These are phyloP conservation scores for Sistotremastrum niveocremeum DNA, from an alignment of 768 basidiomycete genomes.

Conservation along the genomic window DNA sequence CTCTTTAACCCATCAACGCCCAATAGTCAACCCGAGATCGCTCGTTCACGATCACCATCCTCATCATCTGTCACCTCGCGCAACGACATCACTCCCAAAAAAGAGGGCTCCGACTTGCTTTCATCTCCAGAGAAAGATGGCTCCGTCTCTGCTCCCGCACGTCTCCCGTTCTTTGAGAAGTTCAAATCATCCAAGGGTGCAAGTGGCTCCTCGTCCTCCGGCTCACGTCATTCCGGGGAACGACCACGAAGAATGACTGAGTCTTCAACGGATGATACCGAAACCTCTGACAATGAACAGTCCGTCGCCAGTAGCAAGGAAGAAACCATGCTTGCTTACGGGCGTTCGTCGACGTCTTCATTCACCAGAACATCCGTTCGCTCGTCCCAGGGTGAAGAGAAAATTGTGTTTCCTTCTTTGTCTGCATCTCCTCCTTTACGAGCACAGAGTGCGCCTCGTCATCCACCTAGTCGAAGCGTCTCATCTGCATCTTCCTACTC, in stretches of 20 bases:
- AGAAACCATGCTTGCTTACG: slow-evolving; percentile 7
- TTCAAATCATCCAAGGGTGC: slow-evolving; percentile 17
- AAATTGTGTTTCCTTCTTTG: background rate
- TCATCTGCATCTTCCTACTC: slow-evolving; percentile 15
- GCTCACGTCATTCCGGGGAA: slow-evolving; percentile 2
- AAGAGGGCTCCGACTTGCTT: slow-evolving; percentile 18
- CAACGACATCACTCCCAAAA: slow-evolving; percentile 22
- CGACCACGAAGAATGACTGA: slow-evolving; percentile 10
- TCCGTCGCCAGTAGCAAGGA: slow-evolving; percentile 4
- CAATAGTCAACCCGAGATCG: slow-evolving; percentile 5
- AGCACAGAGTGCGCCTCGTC: background rate
- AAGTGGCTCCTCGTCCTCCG: too few species aligned
- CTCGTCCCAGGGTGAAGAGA: background rate
- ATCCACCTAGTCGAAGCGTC: slow-evolving; percentile 12
- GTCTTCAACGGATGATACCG: slow-evolving; percentile 7
- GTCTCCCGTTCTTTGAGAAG: slow-evolving; percentile 47
- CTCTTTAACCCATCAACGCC: slow-evolving; percentile 21
- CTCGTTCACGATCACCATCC: slow-evolving; percentile 10
- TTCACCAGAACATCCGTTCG: slow-evolving; percentile 7
- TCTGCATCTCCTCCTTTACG: background rate
- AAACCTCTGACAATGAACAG: slow-evolving; percentile 9
- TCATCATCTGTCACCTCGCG: slow-evolving; percentile 9
- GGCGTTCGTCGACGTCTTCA: slow-evolving; percentile 8
- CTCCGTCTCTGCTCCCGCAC: slow-evolving; percentile 14
- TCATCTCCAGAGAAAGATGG: slow-evolving; percentile 15